phyloP scores from a whole-genome alignment of 192 early-diverging fungal genomes.

The Paraglomus occultum region DNA sequence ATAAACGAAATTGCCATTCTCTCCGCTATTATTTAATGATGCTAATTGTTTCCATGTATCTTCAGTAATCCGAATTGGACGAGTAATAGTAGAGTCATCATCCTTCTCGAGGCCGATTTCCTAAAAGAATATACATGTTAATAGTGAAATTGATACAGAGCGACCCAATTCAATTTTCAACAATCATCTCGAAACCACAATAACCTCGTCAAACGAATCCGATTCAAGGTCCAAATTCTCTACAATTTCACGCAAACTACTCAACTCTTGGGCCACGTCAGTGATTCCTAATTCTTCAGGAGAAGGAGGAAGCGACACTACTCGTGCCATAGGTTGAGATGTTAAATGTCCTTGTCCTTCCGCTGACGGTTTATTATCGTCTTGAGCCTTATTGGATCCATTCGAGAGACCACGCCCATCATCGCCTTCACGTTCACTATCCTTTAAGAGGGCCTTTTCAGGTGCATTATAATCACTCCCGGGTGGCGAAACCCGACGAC shows the following conservation, averaged over 20 bases:
- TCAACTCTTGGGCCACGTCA: background rate
- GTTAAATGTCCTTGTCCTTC: background rate
- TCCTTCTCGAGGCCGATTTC: background rate
- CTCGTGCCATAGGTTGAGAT: background rate
- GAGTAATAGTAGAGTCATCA: background rate
- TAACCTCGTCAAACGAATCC: conserved; percentile 4
- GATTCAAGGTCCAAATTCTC: conserved; percentile 22
- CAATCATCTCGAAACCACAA: too few relatives aligned
- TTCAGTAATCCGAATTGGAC: conserved; percentile 20
- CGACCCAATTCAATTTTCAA: too few relatives aligned
- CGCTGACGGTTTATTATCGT: conserved; percentile 1
- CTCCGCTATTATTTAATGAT: conserved; percentile 9
- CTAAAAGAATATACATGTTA: background rate
- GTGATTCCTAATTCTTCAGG: conserved; percentile 13
- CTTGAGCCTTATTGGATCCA: conserved; percentile 1
- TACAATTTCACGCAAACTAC: background rate
- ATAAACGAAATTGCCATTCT: background rate
- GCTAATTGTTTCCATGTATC: conserved; percentile 14
- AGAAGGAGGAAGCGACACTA: conserved; percentile 14
- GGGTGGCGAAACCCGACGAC: background rate
- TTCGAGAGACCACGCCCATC: background rate
- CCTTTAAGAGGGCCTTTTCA: background rate
- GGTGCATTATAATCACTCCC: background rate
- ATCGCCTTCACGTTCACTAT: background rate
- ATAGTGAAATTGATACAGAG: too few relatives aligned